Conservation (phyloP, 768 basidiomycete genomes). For the Suillus clintonianus region DNA sequence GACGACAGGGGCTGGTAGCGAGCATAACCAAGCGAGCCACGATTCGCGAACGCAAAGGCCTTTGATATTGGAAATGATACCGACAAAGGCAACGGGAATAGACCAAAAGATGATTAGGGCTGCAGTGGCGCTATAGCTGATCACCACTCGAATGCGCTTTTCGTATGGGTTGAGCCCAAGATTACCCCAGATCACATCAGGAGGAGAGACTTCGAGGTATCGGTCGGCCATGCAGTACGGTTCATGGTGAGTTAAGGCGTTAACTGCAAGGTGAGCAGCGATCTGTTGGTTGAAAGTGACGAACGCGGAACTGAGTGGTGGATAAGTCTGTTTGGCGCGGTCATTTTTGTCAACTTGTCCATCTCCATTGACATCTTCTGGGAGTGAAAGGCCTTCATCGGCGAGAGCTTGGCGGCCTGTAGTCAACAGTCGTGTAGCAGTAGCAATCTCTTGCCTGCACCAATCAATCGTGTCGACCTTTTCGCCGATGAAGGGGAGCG, state of each 20-base stretch:
- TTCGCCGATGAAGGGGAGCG: conserved; percentile 70
- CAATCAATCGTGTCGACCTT: conserved; percentile 95
- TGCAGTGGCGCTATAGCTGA: conserved; percentile 76
- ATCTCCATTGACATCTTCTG: conserved; percentile 25
- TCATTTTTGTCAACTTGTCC: conserved; percentile 13
- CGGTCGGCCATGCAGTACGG: conserved; percentile 80
- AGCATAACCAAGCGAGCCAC: conserved; percentile 88
- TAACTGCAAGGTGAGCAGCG: conserved; percentile 84
- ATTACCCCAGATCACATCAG: conserved; percentile 92
- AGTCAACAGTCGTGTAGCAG: conserved; percentile 54
- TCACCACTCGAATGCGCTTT: conserved; percentile 59
- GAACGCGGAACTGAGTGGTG: conserved; percentile 73
- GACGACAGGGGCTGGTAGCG: conserved; percentile 59
- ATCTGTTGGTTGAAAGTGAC: conserved; percentile 92
- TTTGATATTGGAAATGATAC: conserved; percentile 79
- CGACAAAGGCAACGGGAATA: conserved; percentile 85
- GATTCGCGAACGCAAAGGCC: conserved; percentile 59
- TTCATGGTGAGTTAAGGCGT: conserved; percentile 74
- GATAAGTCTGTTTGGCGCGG: conserved; percentile 42
- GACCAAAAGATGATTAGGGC: conserved; percentile 88
- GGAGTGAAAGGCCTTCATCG: conserved; percentile 13
- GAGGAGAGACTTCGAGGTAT: conserved; percentile 81
- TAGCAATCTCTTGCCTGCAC: conserved; percentile 73
- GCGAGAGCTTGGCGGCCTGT: conserved; percentile 41
- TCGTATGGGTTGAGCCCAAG: conserved; percentile 90